Conservation (phyloP, 2,329 filamentous ascomycete species). For the Didymella glomerata region DNA sequence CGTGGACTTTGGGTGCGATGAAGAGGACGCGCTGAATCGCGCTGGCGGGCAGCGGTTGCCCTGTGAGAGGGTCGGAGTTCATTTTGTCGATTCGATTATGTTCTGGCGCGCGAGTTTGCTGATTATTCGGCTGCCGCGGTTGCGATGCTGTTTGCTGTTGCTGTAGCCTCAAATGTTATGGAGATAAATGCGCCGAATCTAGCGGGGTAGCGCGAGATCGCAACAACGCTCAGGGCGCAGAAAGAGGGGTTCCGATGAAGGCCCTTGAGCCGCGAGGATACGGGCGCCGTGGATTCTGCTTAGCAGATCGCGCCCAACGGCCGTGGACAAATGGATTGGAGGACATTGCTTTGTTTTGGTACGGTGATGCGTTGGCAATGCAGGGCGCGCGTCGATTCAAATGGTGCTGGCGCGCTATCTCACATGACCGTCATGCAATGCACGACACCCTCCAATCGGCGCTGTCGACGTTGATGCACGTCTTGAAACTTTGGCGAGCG, state of each 20-base stretch:
- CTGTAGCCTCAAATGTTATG: slow-evolving; percentile 10
- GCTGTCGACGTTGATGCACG: slow-evolving; percentile 15
- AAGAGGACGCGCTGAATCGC: slow-evolving; percentile 88
- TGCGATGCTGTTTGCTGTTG: slow-evolving; percentile 6
- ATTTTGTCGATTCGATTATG: slow-evolving; percentile 51
- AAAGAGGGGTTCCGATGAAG: slow-evolving; percentile 30
- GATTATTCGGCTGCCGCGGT: not conserved
- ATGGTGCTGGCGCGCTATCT: slow-evolving; percentile 16
- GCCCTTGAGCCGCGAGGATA: slow-evolving; percentile 19
- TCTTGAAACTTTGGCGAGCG: slow-evolving; percentile 1
- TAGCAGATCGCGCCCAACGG: slow-evolving; percentile 37
- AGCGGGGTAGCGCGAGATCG: slow-evolving; percentile 31
- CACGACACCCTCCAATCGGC: slow-evolving; percentile 29
- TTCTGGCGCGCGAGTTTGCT: not conserved
- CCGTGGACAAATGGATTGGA: slow-evolving; percentile 44
- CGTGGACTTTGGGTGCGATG: slow-evolving; percentile 75
- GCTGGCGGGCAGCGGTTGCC: slow-evolving; percentile 71
- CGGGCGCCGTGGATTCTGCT: slow-evolving; percentile 19
- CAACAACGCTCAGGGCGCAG: slow-evolving; percentile 15
- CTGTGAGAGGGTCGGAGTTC: slow-evolving; percentile 76
- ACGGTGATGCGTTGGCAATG: slow-evolving; percentile 50
- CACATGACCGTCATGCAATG: slow-evolving; percentile 24
- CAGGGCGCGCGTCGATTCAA: slow-evolving; percentile 26
- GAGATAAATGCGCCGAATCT: slow-evolving; percentile 16
- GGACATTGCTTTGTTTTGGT: slow-evolving; percentile 34